phyloP scores from a whole-genome alignment of 108 stramenopile species.

The Fragilaria crotonensis region DNA sequence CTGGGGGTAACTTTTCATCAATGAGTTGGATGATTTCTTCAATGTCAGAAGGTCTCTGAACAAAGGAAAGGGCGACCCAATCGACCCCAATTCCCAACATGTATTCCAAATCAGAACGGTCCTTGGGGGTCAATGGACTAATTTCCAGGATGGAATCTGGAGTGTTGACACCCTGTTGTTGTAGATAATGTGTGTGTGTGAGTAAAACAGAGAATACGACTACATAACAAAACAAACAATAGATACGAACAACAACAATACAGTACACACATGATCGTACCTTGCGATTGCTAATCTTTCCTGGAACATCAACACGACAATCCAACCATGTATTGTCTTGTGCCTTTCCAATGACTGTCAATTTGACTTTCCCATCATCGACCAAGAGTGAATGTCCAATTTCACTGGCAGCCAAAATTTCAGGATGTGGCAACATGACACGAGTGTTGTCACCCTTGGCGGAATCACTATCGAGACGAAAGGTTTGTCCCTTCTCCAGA shows the following conservation, averaged over 20 bases:
- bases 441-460: conserved; percentile 76
- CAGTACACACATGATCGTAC: conserved; percentile 3
- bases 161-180: conserved; percentile 92
- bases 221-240: no score
- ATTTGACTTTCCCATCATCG: conserved; percentile 94
- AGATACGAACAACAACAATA: no score
- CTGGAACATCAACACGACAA: conserved; percentile 82
- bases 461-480: conserved; percentile 84
- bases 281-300: conserved; percentile 85
- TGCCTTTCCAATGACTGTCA: conserved; percentile 74
- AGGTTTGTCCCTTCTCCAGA: conserved; percentile 71
- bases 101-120: conserved; percentile 84
- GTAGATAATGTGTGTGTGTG: no score
- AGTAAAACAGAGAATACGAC: no score
- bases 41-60: conserved; percentile 86
- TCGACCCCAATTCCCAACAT: conserved; percentile 88
- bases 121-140: conserved; percentile 86
- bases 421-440: conserved; percentile 89
- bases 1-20: conserved; percentile 50
- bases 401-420: conserved; percentile 84
- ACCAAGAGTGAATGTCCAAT: conserved; percentile 86
- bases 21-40: conserved; percentile 77
- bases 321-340: conserved; percentile 59
- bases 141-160: conserved; percentile 91
- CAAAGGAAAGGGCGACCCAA: conserved; percentile 94